phyloP scores from a whole-genome alignment of 257 asterid species.

The Schizonepeta tenuifolia region DNA sequence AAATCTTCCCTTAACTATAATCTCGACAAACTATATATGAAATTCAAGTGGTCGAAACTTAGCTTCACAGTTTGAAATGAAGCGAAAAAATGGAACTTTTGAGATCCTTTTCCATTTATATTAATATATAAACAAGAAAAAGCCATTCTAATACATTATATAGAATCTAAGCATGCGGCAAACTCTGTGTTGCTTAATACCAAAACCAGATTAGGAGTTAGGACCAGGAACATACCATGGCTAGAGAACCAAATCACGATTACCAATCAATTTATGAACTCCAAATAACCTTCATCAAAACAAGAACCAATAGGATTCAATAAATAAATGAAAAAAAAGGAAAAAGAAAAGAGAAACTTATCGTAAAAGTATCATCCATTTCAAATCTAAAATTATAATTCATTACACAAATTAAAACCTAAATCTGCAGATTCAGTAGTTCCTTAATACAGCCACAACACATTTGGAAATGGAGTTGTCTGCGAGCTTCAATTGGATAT shows the following conservation, averaged over 20 bases:
- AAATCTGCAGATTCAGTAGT: no score
- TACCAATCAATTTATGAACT: constrained; percentile 26
- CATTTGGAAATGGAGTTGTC: background rate
- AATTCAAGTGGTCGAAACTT: background rate
- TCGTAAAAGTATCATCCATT: background rate
- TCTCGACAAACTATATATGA: background rate
- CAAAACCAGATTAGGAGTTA: background rate
- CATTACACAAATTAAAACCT: no score
- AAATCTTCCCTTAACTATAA: background rate
- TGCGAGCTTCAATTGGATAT: background rate
- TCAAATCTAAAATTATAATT: background rate
- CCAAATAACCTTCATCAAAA: constrained; percentile 36
- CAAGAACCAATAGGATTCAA: background rate
- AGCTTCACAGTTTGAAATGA: background rate
- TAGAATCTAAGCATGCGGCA: background rate
- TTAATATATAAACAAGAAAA: background rate
- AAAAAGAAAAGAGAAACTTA: background rate
- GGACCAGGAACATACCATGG: constrained; percentile 38
- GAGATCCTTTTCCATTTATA: background rate
- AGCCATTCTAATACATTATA: background rate
- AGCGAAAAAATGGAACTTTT: background rate
- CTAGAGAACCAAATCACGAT: constrained; percentile 13
- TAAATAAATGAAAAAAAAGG: background rate
- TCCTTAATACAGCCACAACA: background rate
- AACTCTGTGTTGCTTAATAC: background rate